phyloP scores from a whole-genome alignment of 2,329 filamentous ascomycete species.

The Ophiosphaerella narmari region DNA sequence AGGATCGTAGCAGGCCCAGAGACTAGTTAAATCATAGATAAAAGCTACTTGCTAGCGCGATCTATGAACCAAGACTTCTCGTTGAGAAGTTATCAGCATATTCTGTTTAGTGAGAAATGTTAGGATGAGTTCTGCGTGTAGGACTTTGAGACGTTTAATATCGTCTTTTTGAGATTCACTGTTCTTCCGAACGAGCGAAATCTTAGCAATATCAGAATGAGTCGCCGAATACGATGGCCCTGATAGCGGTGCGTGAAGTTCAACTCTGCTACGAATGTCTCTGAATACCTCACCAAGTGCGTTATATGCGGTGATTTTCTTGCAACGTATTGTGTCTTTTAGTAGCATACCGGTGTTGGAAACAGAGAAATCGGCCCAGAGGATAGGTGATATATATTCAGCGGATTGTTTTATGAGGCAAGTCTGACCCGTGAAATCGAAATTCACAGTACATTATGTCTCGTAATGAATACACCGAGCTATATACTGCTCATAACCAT shows the following conservation, averaged over 20 bases:
- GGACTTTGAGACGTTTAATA: slow-evolving; percentile 41
- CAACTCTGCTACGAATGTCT: slow-evolving; percentile 35
- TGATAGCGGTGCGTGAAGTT: slow-evolving; percentile 29
- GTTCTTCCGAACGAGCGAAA: slow-evolving; percentile 33
- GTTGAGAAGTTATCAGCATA: slow-evolving; percentile 28
- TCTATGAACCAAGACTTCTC: slow-evolving; percentile 21
- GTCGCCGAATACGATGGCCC: slow-evolving; percentile 32
- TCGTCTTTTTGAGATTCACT: slow-evolving; percentile 43
- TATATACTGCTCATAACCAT: slow-evolving; percentile 33
- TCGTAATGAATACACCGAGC: slow-evolving; percentile 40
- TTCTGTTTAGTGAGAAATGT: slow-evolving; percentile 42
- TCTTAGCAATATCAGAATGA: slow-evolving; percentile 47
- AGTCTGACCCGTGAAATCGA: slow-evolving; percentile 35
- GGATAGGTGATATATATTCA: slow-evolving; percentile 28
- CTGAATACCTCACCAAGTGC: slow-evolving; percentile 38
- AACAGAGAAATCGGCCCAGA: slow-evolving; percentile 33
- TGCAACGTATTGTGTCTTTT: slow-evolving; percentile 30
- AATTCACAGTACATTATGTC: slow-evolving; percentile 39
- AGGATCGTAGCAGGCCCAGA: slow-evolving; percentile 42
- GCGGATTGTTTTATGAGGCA: slow-evolving; percentile 25
- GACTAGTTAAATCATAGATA: slow-evolving; percentile 29
- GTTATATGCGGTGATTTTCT: slow-evolving; percentile 41
- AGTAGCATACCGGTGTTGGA: slow-evolving; percentile 43
- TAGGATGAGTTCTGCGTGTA: slow-evolving; percentile 42
- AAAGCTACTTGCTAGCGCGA: slow-evolving; percentile 34